Base-by-base conservation (phyloP, 768 basidiomycete species). In the Serpula lacrymans region DNA sequence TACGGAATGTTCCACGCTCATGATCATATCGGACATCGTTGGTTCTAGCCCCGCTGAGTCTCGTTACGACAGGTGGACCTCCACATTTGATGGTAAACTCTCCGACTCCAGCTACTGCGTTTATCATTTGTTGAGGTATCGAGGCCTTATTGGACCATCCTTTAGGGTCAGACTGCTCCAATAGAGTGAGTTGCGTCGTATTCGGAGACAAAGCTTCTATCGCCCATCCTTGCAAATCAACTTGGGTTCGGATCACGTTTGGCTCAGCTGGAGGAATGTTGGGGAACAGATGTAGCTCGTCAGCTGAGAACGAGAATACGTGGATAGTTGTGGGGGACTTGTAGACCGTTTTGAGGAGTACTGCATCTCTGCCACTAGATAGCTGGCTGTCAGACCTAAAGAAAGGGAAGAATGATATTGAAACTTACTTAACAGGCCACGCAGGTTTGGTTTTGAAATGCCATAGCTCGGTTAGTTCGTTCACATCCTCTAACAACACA, bases 151-250 rank as follows among this genome's bases (percentile, higher is more conserved):
- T 92, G 5, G 90, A 82, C 94, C 95, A 97, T 33, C 93, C 93
- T 62, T 94, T 90, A 5, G 93, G 93, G 59, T 99, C 95, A 9
- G 90, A 93, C 62, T 98, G 96, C 55, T 98, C 95, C 4, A 99
- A 75, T 1, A 99, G 69, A 0, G 93, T 96, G 46, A 99, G 80
- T 9, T 88, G 78, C 0, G 94, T 96, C 2, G 96, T 98, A 2
- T 82, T 97, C 0, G 95, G 96, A 1, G 94, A 97, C 7, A 99
- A 70, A 0, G 88, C 78, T 62, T 98, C 95, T 51, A 99, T 92
- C 1, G 95, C 89, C 89, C 94, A 98, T 34, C 95, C 96, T 65
- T 92, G 93, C n/a, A 99, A 70, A 58, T 96, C 93, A n/a, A 95
- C 84, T 60, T 98, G 94, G 0, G 89, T 90, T 6, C 94, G 85